phyloP scores from a whole-genome alignment of 371 early-diverging fungal species.

The Apophysomyces trapeziformis region DNA sequence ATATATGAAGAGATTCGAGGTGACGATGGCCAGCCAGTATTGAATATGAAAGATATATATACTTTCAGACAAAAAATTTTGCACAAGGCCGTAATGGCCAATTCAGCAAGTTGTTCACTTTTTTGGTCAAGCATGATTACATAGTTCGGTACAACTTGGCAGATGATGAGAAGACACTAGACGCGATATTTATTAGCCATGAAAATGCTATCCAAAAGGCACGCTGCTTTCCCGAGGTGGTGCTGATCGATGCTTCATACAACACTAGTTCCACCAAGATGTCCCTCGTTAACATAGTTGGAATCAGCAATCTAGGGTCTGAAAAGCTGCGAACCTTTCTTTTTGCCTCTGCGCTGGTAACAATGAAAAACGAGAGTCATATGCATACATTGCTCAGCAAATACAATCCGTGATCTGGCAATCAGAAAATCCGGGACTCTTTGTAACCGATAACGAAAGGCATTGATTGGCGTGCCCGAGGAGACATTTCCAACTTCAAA shows the following conservation, averaged over 20 bases:
- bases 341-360: background rate
- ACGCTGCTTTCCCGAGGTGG: constrained; percentile 7
- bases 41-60: background rate
- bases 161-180: background rate
- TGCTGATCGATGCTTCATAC: constrained; percentile 50
- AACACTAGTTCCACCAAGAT: constrained; percentile 51
- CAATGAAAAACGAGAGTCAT: background rate
- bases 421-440: background rate
- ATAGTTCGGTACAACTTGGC: background rate
- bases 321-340: background rate
- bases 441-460: constrained; percentile 13
- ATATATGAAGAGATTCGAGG: constrained; percentile 3
- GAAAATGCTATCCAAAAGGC: background rate
- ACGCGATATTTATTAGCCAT: background rate
- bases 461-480: background rate
- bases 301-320: constrained; percentile 13
- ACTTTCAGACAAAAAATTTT: background rate
- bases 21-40: background rate
- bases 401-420: background rate
- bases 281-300: constrained; percentile 37
- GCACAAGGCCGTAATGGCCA: background rate
- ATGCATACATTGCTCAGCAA: background rate
- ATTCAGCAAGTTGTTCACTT: background rate
- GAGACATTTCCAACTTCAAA: background rate
- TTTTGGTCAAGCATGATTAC: background rate